Percentiles rank a stretch among this genome's conserved stretches.
phyloP scores from a whole-genome alignment of 139 green algal genomes.

The Desmodesmus armatus region DNA sequence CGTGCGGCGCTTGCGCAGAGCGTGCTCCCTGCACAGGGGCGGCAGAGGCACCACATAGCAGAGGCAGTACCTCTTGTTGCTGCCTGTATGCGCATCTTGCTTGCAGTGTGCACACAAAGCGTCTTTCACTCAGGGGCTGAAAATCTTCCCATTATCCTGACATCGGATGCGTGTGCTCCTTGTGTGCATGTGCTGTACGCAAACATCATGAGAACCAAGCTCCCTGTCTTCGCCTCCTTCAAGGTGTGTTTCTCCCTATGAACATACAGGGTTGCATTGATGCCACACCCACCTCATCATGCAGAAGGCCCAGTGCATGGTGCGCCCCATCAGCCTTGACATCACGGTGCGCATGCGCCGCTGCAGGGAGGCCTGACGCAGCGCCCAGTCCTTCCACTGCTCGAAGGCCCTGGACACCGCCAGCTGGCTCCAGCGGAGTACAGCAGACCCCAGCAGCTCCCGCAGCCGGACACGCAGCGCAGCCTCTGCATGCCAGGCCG shows the following conservation, averaged over 20 bases:
- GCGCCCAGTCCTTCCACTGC: slow-evolving; percentile 42
- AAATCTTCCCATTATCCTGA: too few species aligned
- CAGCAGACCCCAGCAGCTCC: neutral
- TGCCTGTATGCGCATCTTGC: too few species aligned
- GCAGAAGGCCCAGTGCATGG: slow-evolving; percentile 26
- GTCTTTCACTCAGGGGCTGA: too few species aligned
- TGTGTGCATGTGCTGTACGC: too few species aligned
- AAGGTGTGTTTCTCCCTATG: too few species aligned
- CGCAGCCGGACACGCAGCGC: neutral
- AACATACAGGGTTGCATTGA: too few species aligned
- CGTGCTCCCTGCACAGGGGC: slow-evolving; percentile 38
- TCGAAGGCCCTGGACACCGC: slow-evolving; percentile 17
- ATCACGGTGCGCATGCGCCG: slow-evolving; percentile 3
- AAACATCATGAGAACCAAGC: too few species aligned
- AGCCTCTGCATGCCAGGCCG: slow-evolving; percentile 14
- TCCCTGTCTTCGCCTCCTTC: too few species aligned
- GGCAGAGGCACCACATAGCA: too few species aligned
- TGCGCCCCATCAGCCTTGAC: slow-evolving; percentile 10
- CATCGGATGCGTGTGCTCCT: too few species aligned
- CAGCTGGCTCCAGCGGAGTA: slow-evolving; percentile 36
- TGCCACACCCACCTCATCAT: slow-evolving; percentile 36
- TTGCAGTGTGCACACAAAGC: too few species aligned
- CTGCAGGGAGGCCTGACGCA: slow-evolving; percentile 15
- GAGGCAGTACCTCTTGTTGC: too few species aligned
- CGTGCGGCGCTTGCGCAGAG: slow-evolving; percentile 37